Percentiles rank a stretch among this genome's conserved stretches.
phyloP scores from a whole-genome alignment of 73 alveolate genomes.

The Paramecium tetraurelia region DNA sequence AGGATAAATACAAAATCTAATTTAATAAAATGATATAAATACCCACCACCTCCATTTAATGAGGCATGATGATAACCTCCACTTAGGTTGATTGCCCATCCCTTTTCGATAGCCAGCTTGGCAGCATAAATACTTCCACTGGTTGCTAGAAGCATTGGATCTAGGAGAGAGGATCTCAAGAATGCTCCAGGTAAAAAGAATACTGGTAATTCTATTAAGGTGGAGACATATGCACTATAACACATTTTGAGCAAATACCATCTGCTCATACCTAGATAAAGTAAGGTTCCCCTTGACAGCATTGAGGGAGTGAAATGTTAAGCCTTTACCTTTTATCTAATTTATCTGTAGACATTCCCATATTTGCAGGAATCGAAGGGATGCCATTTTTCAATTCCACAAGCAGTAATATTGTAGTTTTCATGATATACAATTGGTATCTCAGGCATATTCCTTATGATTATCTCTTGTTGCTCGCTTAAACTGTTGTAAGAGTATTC shows the following conservation, averaged over 20 bases:
- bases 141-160: slow-evolving; percentile 84
- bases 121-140: slow-evolving; percentile 80
- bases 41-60: not conserved
- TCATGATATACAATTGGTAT: slow-evolving; percentile 74
- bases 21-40: not conserved
- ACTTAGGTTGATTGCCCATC: slow-evolving; percentile 84
- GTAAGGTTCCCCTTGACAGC: slow-evolving; percentile 67
- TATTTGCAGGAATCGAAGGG: slow-evolving; percentile 88
- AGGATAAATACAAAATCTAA: slow-evolving; percentile 86
- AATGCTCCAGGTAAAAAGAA: slow-evolving; percentile 79
- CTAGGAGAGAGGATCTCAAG: slow-evolving; percentile 72
- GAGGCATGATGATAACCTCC: slow-evolving; percentile 94
- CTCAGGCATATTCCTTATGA: not conserved
- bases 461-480: not conserved
- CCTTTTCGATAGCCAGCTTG: slow-evolving; percentile 67
- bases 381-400: slow-evolving; percentile 84
- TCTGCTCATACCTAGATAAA: slow-evolving; percentile 62
- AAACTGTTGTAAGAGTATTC: not conserved
- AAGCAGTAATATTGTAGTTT: slow-evolving; percentile 76
- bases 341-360: slow-evolving; percentile 63
- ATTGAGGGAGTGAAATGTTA: slow-evolving; percentile 52
- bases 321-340: not conserved
- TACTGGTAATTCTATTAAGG: slow-evolving; percentile 80
- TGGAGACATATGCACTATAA: slow-evolving; percentile 63
- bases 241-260: slow-evolving; percentile 64